A percentile compares a stretch with the other conserved stretches of the same genome.
phyloP scores from a whole-genome alignment of 306 rosid species.

The Quercus gilva region DNA sequence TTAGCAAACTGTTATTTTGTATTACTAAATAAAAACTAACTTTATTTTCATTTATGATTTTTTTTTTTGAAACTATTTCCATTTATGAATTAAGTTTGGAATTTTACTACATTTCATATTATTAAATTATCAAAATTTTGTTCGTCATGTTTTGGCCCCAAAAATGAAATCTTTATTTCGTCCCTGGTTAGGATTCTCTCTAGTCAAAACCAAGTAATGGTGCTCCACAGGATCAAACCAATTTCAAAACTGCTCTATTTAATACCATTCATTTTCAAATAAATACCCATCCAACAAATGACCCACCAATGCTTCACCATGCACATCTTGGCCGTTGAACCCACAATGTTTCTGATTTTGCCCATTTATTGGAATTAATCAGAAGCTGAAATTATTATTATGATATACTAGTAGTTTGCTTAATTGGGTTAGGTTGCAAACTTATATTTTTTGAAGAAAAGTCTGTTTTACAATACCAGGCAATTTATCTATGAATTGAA shows the following conservation, averaged over 20 bases:
- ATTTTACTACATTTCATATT: no score
- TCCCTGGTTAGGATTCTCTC: no score
- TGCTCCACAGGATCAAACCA: neutral
- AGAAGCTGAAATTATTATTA: neutral
- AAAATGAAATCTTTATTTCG: no score
- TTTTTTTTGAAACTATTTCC: no score
- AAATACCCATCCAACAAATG: conserved; percentile 34
- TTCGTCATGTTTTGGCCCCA: no score
- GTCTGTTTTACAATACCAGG: neutral
- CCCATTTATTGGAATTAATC: neutral
- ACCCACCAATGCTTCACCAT: conserved; percentile 39
- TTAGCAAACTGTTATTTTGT: no score
- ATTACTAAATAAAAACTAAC: no score
- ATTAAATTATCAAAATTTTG: no score
- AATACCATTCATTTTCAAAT: conserved; percentile 30
- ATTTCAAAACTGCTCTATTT: conserved; percentile 5
- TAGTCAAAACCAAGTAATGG: neutral
- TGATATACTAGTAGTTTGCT: no score
- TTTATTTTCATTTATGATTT: no score
- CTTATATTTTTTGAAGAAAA: neutral
- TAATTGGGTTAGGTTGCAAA: no score
- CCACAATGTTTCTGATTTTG: neutral
- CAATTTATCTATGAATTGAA: neutral
- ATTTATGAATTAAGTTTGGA: no score
- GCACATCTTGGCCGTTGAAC: conserved; percentile 16